phyloP scores from a whole-genome alignment of 192 early-diverging fungal genomes.

The Entophlyctis helioformis region DNA sequence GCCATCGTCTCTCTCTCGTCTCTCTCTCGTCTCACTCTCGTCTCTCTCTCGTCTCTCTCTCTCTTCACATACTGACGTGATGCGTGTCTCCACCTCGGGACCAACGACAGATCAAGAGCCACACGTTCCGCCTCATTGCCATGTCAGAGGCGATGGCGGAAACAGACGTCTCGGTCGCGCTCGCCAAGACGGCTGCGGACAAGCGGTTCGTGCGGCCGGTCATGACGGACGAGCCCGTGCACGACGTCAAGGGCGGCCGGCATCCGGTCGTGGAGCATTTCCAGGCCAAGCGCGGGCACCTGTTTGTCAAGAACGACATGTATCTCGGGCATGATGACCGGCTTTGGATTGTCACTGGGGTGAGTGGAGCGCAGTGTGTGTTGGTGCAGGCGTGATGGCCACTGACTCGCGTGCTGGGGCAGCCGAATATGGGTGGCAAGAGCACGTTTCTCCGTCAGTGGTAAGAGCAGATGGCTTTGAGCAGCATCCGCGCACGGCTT shows the following conservation, averaged over 20 bases:
- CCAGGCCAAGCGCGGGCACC: background rate
- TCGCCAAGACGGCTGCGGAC: slow-evolving; percentile 38
- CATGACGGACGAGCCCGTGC: slow-evolving; percentile 30
- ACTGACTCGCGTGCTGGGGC: slow-evolving; percentile 19
- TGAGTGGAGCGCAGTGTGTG: background rate
- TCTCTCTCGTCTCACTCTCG: too few relatives aligned
- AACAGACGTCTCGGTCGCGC: slow-evolving; percentile 25
- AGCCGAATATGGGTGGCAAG: slow-evolving; percentile 79
- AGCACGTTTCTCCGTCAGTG: slow-evolving; percentile 56
- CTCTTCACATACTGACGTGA: too few relatives aligned
- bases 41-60: too few relatives aligned
- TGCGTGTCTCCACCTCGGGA: too few relatives aligned
- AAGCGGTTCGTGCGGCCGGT: slow-evolving; percentile 46
- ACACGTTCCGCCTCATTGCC: slow-evolving; percentile 1
- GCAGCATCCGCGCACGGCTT: background rate
- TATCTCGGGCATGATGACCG: slow-evolving; percentile 2
- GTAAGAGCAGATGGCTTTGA: slow-evolving; percentile 6
- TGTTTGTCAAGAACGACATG: slow-evolving; percentile 5
- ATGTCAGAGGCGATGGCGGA: slow-evolving; percentile 26
- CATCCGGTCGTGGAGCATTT: slow-evolving; percentile 67
- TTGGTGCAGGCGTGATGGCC: too few relatives aligned
- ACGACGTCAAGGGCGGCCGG: slow-evolving; percentile 44
- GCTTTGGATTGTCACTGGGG: slow-evolving; percentile 13
- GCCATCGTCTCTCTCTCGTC: too few relatives aligned
- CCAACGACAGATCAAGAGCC: too few relatives aligned